phyloP scores from a whole-genome alignment of 2,329 filamentous ascomycete species.

The Colletotrichum tropicale region DNA sequence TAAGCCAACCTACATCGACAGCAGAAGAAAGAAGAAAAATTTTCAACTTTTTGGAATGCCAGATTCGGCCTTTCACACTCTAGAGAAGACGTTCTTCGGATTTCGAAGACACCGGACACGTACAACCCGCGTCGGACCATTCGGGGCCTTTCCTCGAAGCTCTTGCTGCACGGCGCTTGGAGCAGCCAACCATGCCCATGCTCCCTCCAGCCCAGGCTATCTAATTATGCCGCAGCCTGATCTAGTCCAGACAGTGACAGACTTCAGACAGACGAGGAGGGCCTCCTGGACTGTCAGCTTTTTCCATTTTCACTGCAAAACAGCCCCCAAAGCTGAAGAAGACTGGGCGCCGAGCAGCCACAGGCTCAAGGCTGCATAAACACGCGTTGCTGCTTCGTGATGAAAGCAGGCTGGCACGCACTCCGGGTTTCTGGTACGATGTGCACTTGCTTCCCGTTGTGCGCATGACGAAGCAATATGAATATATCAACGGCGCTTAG shows the following conservation, averaged over 20 bases:
- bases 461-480: neutral
- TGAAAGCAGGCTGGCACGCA: neutral
- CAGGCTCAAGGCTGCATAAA: neutral
- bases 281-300: neutral
- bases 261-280: neutral
- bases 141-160: neutral
- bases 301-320: neutral
- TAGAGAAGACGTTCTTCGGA: neutral
- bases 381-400: slow-evolving; percentile 7
- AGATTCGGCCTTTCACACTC: neutral
- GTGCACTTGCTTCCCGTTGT: neutral
- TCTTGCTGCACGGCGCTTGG: slow-evolving; percentile 6
- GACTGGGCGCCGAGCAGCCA: neutral
- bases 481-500: neutral
- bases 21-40: neutral
- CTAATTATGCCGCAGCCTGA: neutral
- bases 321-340: slow-evolving; percentile 9
- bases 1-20: neutral
- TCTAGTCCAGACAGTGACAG: neutral
- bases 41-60: neutral
- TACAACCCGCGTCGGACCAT: neutral
- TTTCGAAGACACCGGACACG: neutral
- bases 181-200: slow-evolving; percentile 12
- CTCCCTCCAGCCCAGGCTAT: neutral
- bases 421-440: neutral